A percentile compares a stretch with the other conserved stretches of the same genome.
Conservation (phyloP, 192 early-diverging fungal species). For the Coemansia sp. region DNA sequence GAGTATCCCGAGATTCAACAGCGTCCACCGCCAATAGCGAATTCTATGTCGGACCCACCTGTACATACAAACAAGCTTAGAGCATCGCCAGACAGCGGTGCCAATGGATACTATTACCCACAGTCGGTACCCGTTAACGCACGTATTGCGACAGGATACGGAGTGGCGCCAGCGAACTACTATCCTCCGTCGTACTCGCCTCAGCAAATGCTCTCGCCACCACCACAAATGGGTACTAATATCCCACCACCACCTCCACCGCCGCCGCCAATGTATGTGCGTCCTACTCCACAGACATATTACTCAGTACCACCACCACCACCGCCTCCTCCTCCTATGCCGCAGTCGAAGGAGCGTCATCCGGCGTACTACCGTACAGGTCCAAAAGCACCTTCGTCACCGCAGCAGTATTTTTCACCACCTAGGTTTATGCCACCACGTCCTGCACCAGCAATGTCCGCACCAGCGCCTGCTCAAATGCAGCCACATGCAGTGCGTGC, state of each 20-base stretch:
- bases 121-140: neutral
- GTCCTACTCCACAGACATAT: neutral
- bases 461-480: neutral
- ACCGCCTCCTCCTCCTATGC: neutral
- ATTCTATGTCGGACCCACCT: slow-evolving; percentile 12
- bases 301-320: neutral
- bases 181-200: neutral
- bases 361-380: neutral
- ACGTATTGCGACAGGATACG: neutral
- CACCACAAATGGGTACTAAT: neutral
- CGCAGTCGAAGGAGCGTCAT: neutral
- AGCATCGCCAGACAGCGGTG: neutral
- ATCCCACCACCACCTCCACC: neutral
- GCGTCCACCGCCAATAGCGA: slow-evolving; percentile 7
- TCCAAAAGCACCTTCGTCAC: neutral
- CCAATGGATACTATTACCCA: slow-evolving; percentile 4
- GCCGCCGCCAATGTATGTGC: neutral
- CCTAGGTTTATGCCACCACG: slow-evolving; percentile 2
- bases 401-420: neutral
- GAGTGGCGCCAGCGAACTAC: neutral
- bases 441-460: neutral
- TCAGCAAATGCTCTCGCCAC: slow-evolving; percentile 3
- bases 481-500: slow-evolving; percentile 9
- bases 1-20: slow-evolving; percentile 22
- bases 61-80: neutral